Evolutionary conservation across 257 asterid genomes (phyloP), one percentile per base, ranked within the genome.

Genomic region (Nicotiana tomentosiformis): DNA sequence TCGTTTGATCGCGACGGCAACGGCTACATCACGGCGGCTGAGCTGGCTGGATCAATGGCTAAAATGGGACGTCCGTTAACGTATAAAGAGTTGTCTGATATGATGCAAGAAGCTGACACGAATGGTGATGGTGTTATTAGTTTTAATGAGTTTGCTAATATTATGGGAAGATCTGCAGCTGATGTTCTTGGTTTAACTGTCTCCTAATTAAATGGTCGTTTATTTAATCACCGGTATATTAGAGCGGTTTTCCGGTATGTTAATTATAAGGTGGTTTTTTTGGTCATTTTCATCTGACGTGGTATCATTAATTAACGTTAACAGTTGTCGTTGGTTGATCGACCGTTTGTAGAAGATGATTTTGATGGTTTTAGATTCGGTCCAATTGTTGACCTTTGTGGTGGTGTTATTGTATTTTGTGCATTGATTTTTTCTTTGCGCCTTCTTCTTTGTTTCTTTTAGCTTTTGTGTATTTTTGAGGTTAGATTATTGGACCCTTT

Each of bases 51-150:
- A 8, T 90, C 89, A 83, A 95, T 95, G 99, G 96, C 97, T 0
- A 95, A 95, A 89, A 91, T 95, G 97, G 97, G 99, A 1, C 95
- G 92, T 80, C 93, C 99, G 8, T 87, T 94, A 67, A 91, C 99
- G 61, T 94, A 92, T 78, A 87, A 89, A 4, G 98, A 95, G 88
- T 89, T 95, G 1, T 91, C 90, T 80, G 96, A 95, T 80, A 94
- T 93, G 98, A 91, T 95, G 87, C 84, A 57, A 37, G 98, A 95
- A 74, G 99, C 97, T 32, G 99, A 95, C 77, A 87, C 92, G 8
- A 90, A 92, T 84, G 99, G 98, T 33, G 98, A 95, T 87, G 98
- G 99, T 58, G 97, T 89, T 33, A 89, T 95, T 70, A 95, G 94
- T 68, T 93, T 94, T 80, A 82, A 82, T 76, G 98, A 95, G 61